Percentiles rank a stretch among this genome's conserved stretches.
phyloP scores from a whole-genome alignment of 78 protist genomes.

The Pigoraptor vietnamica region DNA sequence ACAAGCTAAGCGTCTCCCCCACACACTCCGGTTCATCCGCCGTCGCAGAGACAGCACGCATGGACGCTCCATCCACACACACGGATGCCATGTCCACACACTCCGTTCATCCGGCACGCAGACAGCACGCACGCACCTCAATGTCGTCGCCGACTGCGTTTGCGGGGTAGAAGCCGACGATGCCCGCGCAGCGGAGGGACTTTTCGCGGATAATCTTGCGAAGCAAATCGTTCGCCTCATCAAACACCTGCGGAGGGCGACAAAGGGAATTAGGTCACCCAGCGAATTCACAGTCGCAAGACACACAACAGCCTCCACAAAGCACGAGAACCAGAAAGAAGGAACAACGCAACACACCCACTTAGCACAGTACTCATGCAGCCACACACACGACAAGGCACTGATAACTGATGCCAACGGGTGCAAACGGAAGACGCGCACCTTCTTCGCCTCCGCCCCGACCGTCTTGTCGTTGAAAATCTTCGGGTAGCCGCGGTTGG shows the following conservation, averaged over 20 bases:
- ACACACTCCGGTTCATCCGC: too few species aligned
- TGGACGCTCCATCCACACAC: too few species aligned
- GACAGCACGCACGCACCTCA: slow-evolving; percentile 40
- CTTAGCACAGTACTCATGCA: background rate
- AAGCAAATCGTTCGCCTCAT: too few species aligned
- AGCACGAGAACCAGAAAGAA: background rate
- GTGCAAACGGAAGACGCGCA: too few species aligned
- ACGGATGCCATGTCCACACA: too few species aligned
- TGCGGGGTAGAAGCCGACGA: slow-evolving; percentile 88
- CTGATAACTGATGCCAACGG: background rate
- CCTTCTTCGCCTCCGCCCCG: slow-evolving; percentile 81
- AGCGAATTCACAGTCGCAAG: too few species aligned
- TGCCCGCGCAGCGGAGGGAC: slow-evolving; percentile 31
- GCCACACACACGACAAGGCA: background rate
- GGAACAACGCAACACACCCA: background rate
- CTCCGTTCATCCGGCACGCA: too few species aligned
- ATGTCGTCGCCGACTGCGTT: slow-evolving; percentile 88
- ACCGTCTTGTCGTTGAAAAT: slow-evolving; percentile 89
- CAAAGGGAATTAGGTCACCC: too few species aligned
- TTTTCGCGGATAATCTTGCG: background rate
- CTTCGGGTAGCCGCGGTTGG: slow-evolving; percentile 95
- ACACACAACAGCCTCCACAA: too few species aligned
- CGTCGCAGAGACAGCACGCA: too few species aligned
- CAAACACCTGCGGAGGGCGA: too few species aligned
- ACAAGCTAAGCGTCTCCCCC: too few species aligned